Base-by-base conservation (phyloP, 352 stramenopile genomes). In the Aphanomyces cochlioides region DNA sequence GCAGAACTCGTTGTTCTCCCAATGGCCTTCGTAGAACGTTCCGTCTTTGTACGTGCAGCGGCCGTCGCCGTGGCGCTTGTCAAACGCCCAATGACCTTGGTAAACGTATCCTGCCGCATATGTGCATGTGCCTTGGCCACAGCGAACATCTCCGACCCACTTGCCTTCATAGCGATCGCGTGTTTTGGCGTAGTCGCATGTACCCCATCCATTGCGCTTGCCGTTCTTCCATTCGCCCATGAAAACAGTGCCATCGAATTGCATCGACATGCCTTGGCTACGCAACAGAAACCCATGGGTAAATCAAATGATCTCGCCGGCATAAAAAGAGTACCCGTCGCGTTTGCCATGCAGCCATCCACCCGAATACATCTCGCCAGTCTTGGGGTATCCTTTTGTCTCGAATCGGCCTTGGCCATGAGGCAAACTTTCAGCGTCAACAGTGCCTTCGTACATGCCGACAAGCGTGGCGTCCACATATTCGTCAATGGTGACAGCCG, bases 11-110 rank as follows among this genome's bases (percentile, higher is more conserved):
- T 93, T 86, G 37, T 79, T 72, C 54, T 87, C 76, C 88, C 88
- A 97, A 54, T 93, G 79, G 21, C 90, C 89, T 47, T 89, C 77
- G 66, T 95, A 96, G 59, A 91, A 87, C 28, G 85, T 91, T 12
- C 85, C 73, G 68, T 94, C 86, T 5, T 77, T 58, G 61, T 92
- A 95, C 37, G 73, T 83, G 73, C 88, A 94, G 47, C 83, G 75
- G 0, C 90, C 90, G 19, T 79, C 60, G 34, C 90, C 89, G 61
- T 97, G 89, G 67, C 87, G 84, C 47, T 83, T 74, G 75, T 95
- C 86, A 70, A 90, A 80, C 4, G 80, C 74, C 83, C 87, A 94
- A 48, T 96, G 78, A 36, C 90, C 90, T 68, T 95, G 81, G 72
- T 96, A 97, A 37, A 78, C 64, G 21, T 77, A 79, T 10, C 84